phyloP scores from a whole-genome alignment of 106 monocot genomes.

The Dioscorea zingiberensis region DNA sequence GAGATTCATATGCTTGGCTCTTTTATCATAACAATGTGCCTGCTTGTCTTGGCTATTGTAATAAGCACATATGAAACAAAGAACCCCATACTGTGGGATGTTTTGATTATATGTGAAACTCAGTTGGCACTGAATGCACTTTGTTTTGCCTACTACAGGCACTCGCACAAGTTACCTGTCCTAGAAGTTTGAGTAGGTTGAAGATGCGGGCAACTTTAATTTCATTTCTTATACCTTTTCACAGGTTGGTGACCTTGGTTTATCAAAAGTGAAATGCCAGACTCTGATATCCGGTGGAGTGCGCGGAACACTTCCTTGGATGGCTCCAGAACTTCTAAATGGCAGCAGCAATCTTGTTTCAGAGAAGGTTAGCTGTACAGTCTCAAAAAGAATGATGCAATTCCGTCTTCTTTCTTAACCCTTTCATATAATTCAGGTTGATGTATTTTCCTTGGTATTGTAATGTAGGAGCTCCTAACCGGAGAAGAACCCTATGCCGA shows the following conservation, averaged over 20 bases:
- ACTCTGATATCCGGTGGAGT: constrained; percentile 95
- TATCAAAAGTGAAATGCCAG: constrained; percentile 90
- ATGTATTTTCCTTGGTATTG: constrained; percentile 95
- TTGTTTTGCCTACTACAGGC: too few relatives aligned
- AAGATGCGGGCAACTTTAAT: neutral
- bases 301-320: constrained; percentile 93
- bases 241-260: constrained; percentile 86
- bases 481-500: constrained; percentile 93
- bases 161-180: too few relatives aligned
- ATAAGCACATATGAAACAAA: too few relatives aligned
- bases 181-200: too few relatives aligned
- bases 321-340: constrained; percentile 93
- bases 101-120: too few relatives aligned
- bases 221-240: neutral
- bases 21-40: too few relatives aligned
- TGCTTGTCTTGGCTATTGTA: too few relatives aligned
- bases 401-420: neutral
- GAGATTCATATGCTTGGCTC: too few relatives aligned
- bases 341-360: constrained; percentile 78
- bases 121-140: too few relatives aligned
- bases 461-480: constrained; percentile 90
- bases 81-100: too few relatives aligned
- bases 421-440: constrained; percentile 41
- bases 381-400: neutral
- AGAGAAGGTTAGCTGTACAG: constrained; percentile 49